Percentiles rank a stretch among this genome's conserved stretches.
Conservation (phyloP, 1,139 yeast genomes). For the Candida smagusa region DNA sequence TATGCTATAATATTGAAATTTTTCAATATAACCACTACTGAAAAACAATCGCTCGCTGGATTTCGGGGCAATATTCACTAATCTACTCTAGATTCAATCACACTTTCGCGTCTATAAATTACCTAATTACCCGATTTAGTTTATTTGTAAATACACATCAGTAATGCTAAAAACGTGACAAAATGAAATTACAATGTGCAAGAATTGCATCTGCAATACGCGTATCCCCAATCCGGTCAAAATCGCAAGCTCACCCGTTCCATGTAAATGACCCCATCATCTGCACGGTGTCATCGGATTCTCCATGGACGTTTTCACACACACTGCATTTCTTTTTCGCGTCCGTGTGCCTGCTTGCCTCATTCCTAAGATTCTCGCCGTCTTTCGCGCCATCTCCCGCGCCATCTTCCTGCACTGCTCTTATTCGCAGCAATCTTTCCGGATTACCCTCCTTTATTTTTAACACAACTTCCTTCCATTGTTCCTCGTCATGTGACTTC, state of each 20-base stretch:
- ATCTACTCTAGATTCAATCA: neutral
- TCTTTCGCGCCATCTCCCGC: no score
- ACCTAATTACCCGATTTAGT: neutral
- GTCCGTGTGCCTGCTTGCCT: no score
- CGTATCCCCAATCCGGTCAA: neutral
- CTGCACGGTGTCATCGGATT: slow-evolving; percentile 1
- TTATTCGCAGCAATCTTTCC: no score
- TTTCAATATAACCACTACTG: no score
- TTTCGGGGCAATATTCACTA: no score
- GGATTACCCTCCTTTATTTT: no score
- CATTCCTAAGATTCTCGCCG: no score
- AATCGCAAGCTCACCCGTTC: slow-evolving; percentile 1
- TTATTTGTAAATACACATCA: neutral
- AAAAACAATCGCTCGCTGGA: no score
- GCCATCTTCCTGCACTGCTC: no score
- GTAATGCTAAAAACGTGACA: neutral
- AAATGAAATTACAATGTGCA: neutral
- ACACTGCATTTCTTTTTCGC: slow-evolving; percentile 2
- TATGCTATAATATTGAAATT: no score
- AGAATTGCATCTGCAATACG: neutral
- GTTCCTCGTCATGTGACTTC: no score
- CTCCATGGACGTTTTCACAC: neutral
- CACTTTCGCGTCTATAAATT: neutral
- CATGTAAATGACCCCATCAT: slow-evolving; percentile 4
- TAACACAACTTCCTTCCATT: no score